Evolutionary conservation across 768 basidiomycete species (phyloP).

Genomic region (Calocybe cyanea): DNA sequence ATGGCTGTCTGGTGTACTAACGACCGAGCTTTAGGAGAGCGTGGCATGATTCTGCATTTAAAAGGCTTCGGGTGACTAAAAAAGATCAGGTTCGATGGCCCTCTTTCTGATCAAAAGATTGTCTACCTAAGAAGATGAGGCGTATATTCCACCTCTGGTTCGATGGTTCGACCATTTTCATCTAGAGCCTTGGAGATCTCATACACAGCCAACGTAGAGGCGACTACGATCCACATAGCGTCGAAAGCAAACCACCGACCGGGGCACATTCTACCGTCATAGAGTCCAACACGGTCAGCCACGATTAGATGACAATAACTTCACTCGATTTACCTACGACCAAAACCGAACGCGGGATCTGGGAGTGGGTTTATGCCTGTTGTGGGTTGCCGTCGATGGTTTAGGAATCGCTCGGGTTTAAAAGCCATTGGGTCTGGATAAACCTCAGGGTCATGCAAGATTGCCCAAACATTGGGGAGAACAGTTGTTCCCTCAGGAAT

Average conservation of each 20-base stretch:
- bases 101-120: too few species aligned
- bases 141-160: conserved; percentile 30
- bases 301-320: neutral
- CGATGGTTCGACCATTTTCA: conserved; percentile 21
- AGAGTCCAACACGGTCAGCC: conserved; percentile 3
- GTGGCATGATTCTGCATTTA: conserved; percentile 31
- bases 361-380: conserved; percentile 32
- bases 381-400: conserved; percentile 22
- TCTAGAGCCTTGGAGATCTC: conserved; percentile 34
- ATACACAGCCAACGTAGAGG: conserved; percentile 36
- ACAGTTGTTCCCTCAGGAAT: conserved; percentile 37
- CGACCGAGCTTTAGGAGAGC: conserved; percentile 25
- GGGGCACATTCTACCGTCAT: conserved; percentile 40
- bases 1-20: conserved; percentile 27
- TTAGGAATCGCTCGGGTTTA: conserved; percentile 33
- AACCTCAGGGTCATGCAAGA: conserved; percentile 33
- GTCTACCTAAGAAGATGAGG: conserved; percentile 30
- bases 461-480: conserved; percentile 31
- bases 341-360: conserved; percentile 37
- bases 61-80: conserved; percentile 40
- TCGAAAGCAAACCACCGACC: conserved; percentile 41
- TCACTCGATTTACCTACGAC: conserved; percentile 26
- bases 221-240: conserved; percentile 39
- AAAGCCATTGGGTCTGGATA: conserved; percentile 40
- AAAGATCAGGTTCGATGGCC: too few species aligned